These are phyloP conservation scores for Terana coerulea DNA, from an alignment of 768 basidiomycete species.

Conservation along the genomic window DNA sequence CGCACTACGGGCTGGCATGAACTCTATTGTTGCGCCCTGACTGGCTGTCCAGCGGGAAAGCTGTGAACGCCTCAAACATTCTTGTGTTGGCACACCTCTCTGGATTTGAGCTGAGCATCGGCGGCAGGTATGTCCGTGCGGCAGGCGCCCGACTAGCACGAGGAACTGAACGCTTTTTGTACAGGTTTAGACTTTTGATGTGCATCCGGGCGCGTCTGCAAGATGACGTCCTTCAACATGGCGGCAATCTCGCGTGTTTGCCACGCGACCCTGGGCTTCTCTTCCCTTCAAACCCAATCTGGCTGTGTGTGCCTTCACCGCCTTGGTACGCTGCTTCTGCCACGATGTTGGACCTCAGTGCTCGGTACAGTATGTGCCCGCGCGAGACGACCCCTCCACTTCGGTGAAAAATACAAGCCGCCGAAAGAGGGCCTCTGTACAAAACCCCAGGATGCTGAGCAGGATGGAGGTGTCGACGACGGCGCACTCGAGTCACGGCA, in stretches of 20 bases:
- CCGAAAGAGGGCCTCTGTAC: conserved; percentile 5
- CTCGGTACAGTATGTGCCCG: conserved; percentile 10
- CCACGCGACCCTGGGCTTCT: conserved; percentile 6
- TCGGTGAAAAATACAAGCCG: conserved; percentile 12
- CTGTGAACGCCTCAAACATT: too few relatives aligned
- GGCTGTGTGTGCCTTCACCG: conserved; percentile 14
- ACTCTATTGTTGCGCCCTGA: too few relatives aligned
- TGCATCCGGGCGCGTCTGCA: conserved; percentile 1
- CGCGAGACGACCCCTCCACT: background rate
- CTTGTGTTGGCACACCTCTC: too few relatives aligned
- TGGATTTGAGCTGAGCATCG: conserved; percentile 12
- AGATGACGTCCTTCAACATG: conserved; percentile 7
- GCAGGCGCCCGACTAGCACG: background rate
- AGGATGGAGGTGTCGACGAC: conserved; percentile 5
- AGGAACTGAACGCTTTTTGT: background rate
- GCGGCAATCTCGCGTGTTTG: conserved; percentile 12
- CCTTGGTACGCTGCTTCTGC: conserved; percentile 14
- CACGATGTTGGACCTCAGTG: background rate
- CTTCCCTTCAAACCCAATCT: conserved; percentile 11
- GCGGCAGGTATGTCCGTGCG: conserved; percentile 9
- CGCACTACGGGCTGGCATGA: too few relatives aligned
- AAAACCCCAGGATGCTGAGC: conserved; percentile 9
- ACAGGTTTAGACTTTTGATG: conserved; percentile 15
- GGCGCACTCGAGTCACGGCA: conserved; percentile 8
- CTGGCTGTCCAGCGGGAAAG: too few relatives aligned